Evolutionary conservation across 179 eudicot genomes (phyloP).

Genomic region (Pouteria campechiana): DNA sequence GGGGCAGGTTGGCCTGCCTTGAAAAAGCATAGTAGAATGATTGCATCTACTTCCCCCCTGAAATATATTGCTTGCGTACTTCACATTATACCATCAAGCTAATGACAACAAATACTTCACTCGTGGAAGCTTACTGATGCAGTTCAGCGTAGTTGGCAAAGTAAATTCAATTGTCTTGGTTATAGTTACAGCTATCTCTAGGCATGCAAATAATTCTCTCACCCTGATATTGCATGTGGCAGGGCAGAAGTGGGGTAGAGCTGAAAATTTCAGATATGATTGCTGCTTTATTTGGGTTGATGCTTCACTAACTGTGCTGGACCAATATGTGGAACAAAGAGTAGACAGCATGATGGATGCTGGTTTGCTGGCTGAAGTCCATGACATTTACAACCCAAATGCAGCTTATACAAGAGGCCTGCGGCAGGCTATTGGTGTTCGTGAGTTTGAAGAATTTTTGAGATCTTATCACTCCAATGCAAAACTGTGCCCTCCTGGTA

Average conservation of each 20-base stretch:
- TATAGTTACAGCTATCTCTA: no score
- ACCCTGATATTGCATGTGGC: slow-evolving; percentile 32
- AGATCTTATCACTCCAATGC: slow-evolving; percentile 19
- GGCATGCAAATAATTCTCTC: no score
- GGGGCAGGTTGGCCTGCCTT: no score
- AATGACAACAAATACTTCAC: no score
- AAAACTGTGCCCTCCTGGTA: no score
- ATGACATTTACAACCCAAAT: slow-evolving; percentile 51
- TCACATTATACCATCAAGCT: no score
- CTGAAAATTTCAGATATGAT: slow-evolving; percentile 58
- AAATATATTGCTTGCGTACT: no score
- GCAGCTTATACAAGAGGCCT: slow-evolving; percentile 85
- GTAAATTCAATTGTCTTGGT: no score
- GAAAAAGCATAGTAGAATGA: no score
- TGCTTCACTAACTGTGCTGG: slow-evolving; percentile 70
- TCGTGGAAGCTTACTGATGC: no score
- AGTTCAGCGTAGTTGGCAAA: no score
- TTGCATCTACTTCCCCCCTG: no score
- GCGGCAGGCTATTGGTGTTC: slow-evolving; percentile 87
- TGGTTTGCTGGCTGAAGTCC: slow-evolving; percentile 79
- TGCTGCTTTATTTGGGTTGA: slow-evolving; percentile 86
- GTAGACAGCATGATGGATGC: slow-evolving; percentile 69
- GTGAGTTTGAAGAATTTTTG: slow-evolving; percentile 79
- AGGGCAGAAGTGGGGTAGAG: slow-evolving; percentile 94
- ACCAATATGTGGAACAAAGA: slow-evolving; percentile 67